Evolutionary conservation across 345 rosid genomes (phyloP).

Genomic region (Syzygium jambos): DNA sequence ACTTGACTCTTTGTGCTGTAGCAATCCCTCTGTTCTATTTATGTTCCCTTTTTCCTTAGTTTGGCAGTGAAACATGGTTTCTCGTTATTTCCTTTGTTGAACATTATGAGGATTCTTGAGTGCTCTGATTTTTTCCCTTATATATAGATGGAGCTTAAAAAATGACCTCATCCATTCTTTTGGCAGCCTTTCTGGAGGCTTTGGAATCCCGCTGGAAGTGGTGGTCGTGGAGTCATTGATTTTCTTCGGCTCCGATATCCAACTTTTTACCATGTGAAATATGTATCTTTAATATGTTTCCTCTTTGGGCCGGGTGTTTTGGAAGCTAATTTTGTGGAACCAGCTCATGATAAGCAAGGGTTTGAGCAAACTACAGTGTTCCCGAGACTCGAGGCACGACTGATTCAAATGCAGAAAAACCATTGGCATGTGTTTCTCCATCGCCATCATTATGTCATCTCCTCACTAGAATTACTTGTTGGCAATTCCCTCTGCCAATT

Average conservation of each 20-base stretch:
- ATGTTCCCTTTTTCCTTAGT: background rate
- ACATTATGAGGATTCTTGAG: background rate
- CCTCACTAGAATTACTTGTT: background rate
- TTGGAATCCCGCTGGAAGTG: conserved; percentile 81
- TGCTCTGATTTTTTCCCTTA: background rate
- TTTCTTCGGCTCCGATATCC: background rate
- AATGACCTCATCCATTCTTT: background rate
- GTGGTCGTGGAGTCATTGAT: conserved; percentile 84
- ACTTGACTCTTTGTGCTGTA: background rate
- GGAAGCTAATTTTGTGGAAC: conserved; percentile 94
- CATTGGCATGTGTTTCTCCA: conserved; percentile 41
- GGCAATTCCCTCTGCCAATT: background rate
- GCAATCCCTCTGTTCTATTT: background rate
- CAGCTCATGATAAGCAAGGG: conserved; percentile 96
- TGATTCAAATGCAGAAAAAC: conserved; percentile 69
- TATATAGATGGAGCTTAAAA: background rate
- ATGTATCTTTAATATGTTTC: conserved; percentile 3
- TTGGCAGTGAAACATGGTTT: background rate
- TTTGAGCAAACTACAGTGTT: conserved; percentile 66
- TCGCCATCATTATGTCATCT: background rate
- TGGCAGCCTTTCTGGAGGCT: conserved; percentile 57
- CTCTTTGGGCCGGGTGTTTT: conserved; percentile 44
- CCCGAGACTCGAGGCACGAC: conserved; percentile 69
- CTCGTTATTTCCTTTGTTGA: background rate
- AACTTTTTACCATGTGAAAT: background rate